Percentiles rank a stretch among this genome's conserved stretches.
Conservation (phyloP, 306 rosid genomes). For the Lathyrus sativus region DNA sequence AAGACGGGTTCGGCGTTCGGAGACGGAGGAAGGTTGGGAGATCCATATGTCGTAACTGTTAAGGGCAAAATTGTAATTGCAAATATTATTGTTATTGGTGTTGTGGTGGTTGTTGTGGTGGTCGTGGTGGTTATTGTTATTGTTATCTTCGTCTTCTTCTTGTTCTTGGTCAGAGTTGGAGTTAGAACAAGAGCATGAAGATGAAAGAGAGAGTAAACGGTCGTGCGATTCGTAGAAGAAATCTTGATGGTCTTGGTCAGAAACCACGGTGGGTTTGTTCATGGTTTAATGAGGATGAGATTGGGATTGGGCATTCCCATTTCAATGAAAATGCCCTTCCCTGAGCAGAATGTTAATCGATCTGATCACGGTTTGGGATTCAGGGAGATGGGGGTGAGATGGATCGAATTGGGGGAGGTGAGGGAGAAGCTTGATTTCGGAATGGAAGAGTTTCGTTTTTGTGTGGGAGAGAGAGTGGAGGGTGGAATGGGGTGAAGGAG, state of each 20-base stretch:
- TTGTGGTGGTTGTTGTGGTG: too few species aligned
- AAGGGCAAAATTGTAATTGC: conserved; percentile 36
- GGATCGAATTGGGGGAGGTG: conserved; percentile 14
- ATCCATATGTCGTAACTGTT: conserved; percentile 84
- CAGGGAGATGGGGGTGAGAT: too few species aligned
- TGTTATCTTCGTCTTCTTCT: background rate
- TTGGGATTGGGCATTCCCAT: conserved; percentile 77
- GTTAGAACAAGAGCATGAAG: conserved; percentile 84
- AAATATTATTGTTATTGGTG: conserved; percentile 3
- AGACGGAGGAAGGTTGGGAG: conserved; percentile 87
- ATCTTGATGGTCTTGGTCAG: conserved; percentile 47
- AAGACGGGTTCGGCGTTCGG: conserved; percentile 82
- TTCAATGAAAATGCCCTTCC: conserved; percentile 56
- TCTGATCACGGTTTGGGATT: background rate
- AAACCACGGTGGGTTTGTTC: conserved; percentile 57
- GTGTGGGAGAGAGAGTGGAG: background rate
- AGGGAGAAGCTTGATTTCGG: conserved; percentile 19
- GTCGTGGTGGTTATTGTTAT: too few species aligned
- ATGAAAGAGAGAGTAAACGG: conserved; percentile 79
- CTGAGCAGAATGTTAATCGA: background rate
- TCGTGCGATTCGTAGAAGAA: conserved; percentile 89
- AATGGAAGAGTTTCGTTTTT: conserved; percentile 48
- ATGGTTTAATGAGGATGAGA: conserved; percentile 43
- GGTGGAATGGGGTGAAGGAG: conserved; percentile 17
- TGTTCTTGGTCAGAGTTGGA: conserved; percentile 67